These are phyloP conservation scores for Hymenoscyphus occultus DNA, from an alignment of 2,329 filamentous ascomycete genomes.

Conservation along the genomic window DNA sequence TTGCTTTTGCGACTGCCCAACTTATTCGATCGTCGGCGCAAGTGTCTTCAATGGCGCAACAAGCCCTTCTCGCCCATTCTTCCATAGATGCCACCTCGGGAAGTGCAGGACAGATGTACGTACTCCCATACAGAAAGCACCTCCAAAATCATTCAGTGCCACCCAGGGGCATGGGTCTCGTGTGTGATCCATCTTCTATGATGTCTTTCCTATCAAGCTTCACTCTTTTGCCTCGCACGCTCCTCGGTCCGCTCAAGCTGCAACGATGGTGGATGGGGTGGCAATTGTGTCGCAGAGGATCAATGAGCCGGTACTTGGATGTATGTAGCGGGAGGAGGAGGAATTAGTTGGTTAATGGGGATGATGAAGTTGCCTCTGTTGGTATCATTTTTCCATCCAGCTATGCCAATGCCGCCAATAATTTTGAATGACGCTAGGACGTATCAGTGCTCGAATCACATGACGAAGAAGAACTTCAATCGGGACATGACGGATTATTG, in stretches of 20 bases:
- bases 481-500: background rate
- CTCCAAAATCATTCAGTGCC: conserved; percentile 94
- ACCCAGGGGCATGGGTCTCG: conserved; percentile 97
- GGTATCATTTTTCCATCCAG: background rate
- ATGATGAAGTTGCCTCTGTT: background rate
- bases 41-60: conserved; percentile 1
- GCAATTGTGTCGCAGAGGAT: background rate
- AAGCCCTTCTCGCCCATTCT: background rate
- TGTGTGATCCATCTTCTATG: conserved; percentile 77
- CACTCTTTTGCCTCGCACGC: conserved; percentile 4
- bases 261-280: background rate
- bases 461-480: background rate
- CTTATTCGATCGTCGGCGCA: background rate
- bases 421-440: conserved; percentile 1
- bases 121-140: conserved; percentile 96
- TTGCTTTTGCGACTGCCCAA: background rate
- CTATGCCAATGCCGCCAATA: background rate
- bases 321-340: background rate
- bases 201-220: conserved; percentile 19
- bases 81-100: background rate
- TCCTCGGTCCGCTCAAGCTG: background rate
- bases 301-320: background rate
- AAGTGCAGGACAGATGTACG: conserved; percentile 38
- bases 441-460: background rate
- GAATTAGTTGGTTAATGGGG: background rate